Conservation (phyloP, 768 basidiomycete genomes). For the Mycena chlorophos region DNA sequence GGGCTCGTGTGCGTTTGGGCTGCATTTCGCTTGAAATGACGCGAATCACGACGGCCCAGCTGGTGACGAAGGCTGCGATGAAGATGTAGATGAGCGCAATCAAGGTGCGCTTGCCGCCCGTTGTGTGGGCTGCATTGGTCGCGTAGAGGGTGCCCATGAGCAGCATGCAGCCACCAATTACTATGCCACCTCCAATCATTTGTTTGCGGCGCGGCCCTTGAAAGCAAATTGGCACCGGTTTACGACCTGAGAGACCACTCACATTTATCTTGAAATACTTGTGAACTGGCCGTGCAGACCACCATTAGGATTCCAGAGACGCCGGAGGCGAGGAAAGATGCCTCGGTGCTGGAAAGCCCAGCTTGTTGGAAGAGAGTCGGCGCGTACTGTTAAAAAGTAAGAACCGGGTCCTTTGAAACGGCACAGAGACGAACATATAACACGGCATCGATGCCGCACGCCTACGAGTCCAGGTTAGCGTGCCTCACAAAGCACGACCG, state of each 20-base stretch:
- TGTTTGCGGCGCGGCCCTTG: conserved; percentile 35
- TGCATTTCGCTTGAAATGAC: conserved; percentile 49
- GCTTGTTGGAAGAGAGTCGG: conserved; percentile 44
- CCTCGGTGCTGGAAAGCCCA: conserved; percentile 47
- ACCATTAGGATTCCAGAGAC: conserved; percentile 49
- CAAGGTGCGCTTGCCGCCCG: conserved; percentile 39
- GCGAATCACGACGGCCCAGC: conserved; percentile 45
- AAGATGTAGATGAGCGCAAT: conserved; percentile 51
- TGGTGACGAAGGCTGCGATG: conserved; percentile 41
- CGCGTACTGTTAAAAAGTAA: conserved; percentile 34
- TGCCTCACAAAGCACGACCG: background rate
- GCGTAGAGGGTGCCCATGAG: conserved; percentile 48
- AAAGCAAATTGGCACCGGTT: no score
- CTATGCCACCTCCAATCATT: conserved; percentile 43
- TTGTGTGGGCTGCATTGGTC: conserved; percentile 29
- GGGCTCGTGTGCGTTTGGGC: conserved; percentile 46
- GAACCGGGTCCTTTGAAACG: background rate
- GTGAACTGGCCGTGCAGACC: conserved; percentile 37
- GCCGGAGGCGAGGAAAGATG: conserved; percentile 52
- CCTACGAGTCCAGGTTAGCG: conserved; percentile 19
- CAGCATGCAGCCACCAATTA: conserved; percentile 40
- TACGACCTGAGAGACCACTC: no score
- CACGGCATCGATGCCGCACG: conserved; percentile 36
- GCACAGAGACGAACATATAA: conserved; percentile 27
- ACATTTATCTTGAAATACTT: conserved; percentile 43